Base-by-base conservation (phyloP, 2,329 filamentous ascomycete species). In the Colletotrichum lentis region DNA sequence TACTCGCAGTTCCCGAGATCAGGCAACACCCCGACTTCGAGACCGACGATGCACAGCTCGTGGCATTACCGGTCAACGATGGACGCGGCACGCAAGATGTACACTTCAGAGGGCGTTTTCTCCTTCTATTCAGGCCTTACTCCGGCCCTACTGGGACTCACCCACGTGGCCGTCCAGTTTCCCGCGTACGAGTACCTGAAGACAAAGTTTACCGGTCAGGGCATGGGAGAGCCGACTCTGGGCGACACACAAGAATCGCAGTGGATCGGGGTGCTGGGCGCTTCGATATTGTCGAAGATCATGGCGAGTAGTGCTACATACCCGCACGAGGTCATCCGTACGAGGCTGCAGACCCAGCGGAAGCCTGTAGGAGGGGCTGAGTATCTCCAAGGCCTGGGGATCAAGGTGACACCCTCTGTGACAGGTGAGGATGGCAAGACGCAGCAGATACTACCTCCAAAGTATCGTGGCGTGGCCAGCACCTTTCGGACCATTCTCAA, bases 121-220 rank as follows among this genome's bases (percentile, higher is more conserved):
- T 95, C 95, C 0, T 99, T 99, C 77, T 99, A 99, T 79, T 97
- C 96, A 0, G 96, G 96, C 12, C 87, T 99, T 41, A 93, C 94
- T 0, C 96, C 96, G 0, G 96, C 96, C 1, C 85, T 99, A 7
- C 87, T 99, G 5, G 96, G 96, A 7, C 85, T 99, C 60, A 93
- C 94, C 0, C 96, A 99, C 76, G 96, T 99, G 46, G 96, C 96
- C 22, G 96, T 99, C 22, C 96, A 99, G 77, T 98, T 99, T 73
- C 96, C 96, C 0, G 88, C 96, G 0, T 99, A 99, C 76, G 96
- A 99, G 78, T 97, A 88, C 75, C 86, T 99, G 76, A 97, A 97
- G 81, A 92, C 89, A 74, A 88, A 86, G 68, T 97, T 99, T 75
- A 98, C 95, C 0, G 96, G 96, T 1, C 86, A 92, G 67, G 90